Base-by-base conservation (phyloP, 352 stramenopile genomes). In the Phytophthora citrophthora region DNA sequence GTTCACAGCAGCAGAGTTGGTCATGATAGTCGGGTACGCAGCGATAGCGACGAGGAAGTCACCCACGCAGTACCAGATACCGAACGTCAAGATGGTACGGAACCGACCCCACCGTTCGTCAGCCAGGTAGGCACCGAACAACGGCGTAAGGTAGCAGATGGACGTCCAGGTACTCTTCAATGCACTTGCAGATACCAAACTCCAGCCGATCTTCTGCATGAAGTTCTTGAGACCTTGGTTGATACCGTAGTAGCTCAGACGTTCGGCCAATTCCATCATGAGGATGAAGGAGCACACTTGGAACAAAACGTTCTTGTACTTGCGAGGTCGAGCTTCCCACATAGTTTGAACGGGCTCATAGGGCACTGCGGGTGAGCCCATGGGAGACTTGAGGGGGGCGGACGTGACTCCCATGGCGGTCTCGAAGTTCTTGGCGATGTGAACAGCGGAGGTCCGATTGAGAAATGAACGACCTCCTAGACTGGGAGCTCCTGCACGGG, bases 201-300 rank as follows among this genome's bases (percentile, higher is more conserved):
- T 81, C 80, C 79, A 91, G 46, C 75, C 74, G 41, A 91, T 76
- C 52, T 74, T 56, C 68, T 87, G 70, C 80, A 95, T 90, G 64
- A 83, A 93, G 76, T 95, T 93, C 73, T 93, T 93, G 43, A 93
- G 76, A 0, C 83, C 84, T 60, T 93, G 84, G 72, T 93, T 93
- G 73, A 95, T 93, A 20, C 84, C 85, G 49, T 91, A 95, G 69
- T 93, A 95, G 39, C 85, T 93, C 23, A 68, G 31, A 27, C 61
- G 61, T 27, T 69, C 61, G 1, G 61, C 43, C 31, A 69, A 38
- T 45, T 69, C 61, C 61, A 69, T 64, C 61, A 64, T 69, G 45
- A 69, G 46, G 46, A 69, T 69, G 67, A 86, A 91, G 31, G 68
- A 49, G 24, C 69, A 81, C 16, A 91, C 80, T 56, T 90, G 61